These are phyloP conservation scores for Hygrocybe coccinea DNA, from an alignment of 768 basidiomycete species.

Conservation along the genomic window DNA sequence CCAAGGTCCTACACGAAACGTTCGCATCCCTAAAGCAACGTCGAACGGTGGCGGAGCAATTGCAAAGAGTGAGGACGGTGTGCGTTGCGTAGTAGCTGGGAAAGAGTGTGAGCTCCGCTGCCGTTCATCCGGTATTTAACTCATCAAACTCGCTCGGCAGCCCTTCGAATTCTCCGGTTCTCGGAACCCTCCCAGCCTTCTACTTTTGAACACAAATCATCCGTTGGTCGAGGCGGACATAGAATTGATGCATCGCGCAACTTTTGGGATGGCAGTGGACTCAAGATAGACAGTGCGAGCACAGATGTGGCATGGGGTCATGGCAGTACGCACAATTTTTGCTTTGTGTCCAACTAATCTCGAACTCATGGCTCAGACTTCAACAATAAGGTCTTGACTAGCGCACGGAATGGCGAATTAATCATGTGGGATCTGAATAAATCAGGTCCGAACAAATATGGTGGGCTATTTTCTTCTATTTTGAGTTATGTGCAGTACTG, in stretches of 20 bases:
- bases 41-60: slow-evolving; percentile 62
- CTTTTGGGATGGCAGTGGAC: slow-evolving; percentile 70
- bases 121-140: not conserved
- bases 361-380: slow-evolving; percentile 40
- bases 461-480: slow-evolving; percentile 34
- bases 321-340: slow-evolving; percentile 57
- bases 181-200: slow-evolving; percentile 41
- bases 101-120: slow-evolving; percentile 55
- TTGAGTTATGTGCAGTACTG: not conserved
- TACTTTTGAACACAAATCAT: slow-evolving; percentile 46
- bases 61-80: slow-evolving; percentile 66
- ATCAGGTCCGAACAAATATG: slow-evolving; percentile 61
- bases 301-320: slow-evolving; percentile 81
- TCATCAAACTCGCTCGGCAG: slow-evolving; percentile 29
- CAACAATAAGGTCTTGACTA: slow-evolving; percentile 73
- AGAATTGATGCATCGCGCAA: slow-evolving; percentile 71
- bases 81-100: slow-evolving; percentile 74
- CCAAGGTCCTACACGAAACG: slow-evolving; percentile 44
- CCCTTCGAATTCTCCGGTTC: slow-evolving; percentile 56
- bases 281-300: slow-evolving; percentile 73
- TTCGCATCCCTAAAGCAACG: slow-evolving; percentile 57
- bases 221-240: slow-evolving; percentile 55
- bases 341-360: no score
- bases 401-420: slow-evolving; percentile 75
- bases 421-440: slow-evolving; percentile 81